Percentiles rank a stretch among this genome's conserved stretches.
phyloP scores from a whole-genome alignment of 768 basidiomycete genomes.

The Filobasidium floriforme region DNA sequence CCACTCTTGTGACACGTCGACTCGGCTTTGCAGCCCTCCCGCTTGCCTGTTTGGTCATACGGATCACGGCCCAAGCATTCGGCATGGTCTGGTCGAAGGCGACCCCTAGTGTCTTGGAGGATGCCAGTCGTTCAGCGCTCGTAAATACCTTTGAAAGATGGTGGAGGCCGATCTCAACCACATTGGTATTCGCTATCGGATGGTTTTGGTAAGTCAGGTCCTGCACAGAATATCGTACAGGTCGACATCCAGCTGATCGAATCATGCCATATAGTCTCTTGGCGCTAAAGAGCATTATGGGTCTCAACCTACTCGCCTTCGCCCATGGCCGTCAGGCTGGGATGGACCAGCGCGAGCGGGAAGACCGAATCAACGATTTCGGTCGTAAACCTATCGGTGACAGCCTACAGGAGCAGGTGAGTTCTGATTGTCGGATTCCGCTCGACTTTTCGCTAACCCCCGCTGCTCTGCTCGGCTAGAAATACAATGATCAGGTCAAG shows the following conservation, averaged over 20 bases:
- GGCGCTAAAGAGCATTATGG: slow-evolving; percentile 84
- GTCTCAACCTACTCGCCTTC: slow-evolving; percentile 76
- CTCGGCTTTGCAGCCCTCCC: slow-evolving; percentile 91
- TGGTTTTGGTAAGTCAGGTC: slow-evolving; percentile 70
- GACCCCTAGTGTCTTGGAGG: slow-evolving; percentile 14
- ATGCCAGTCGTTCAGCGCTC: not conserved
- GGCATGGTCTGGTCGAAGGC: slow-evolving; percentile 43
- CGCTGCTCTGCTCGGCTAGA: slow-evolving; percentile 46
- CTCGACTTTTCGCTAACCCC: not conserved
- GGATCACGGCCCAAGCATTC: slow-evolving; percentile 46
- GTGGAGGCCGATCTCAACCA: slow-evolving; percentile 14
- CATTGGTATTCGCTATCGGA: slow-evolving; percentile 31
- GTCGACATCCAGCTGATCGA: slow-evolving; percentile 18
- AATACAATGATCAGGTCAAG: slow-evolving; percentile 75
- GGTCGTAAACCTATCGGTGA: slow-evolving; percentile 88
- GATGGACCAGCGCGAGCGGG: slow-evolving; percentile 65
- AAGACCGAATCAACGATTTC: slow-evolving; percentile 74
- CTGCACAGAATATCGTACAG: slow-evolving; percentile 10
- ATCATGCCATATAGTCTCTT: slow-evolving; percentile 52
- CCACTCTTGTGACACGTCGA: slow-evolving; percentile 83
- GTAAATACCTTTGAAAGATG: slow-evolving; percentile 12
- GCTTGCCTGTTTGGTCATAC: slow-evolving; percentile 63
- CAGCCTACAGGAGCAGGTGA: slow-evolving; percentile 72
- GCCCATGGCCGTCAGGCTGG: slow-evolving; percentile 65
- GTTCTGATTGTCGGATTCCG: slow-evolving; percentile 27